Percentiles rank a stretch among this genome's conserved stretches.
Evolutionary conservation across 2,329 filamentous ascomycete genomes (phyloP).

Genomic region (Madurella fahalii): DNA sequence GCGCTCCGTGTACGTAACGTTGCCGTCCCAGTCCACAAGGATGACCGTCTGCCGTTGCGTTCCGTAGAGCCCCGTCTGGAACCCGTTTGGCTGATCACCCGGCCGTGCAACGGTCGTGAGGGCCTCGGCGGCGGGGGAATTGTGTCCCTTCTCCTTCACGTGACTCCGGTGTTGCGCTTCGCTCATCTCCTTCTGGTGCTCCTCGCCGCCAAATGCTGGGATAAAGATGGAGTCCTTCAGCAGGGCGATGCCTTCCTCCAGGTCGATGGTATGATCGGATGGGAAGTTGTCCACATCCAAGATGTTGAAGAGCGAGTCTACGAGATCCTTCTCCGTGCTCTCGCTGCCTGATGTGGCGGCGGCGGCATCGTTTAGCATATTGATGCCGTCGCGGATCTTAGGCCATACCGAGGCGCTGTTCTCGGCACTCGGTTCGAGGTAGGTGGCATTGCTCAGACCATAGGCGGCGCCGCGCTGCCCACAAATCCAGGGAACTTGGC

Average conservation of each 20-base stretch:
- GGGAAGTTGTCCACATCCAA: conserved; percentile 57
- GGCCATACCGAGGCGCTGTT: conserved; percentile 43
- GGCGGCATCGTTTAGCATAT: conserved; percentile 42
- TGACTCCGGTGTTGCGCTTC: conserved; percentile 32
- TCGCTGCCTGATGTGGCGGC: conserved; percentile 36
- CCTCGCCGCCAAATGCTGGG: conserved; percentile 50
- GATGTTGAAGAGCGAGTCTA: conserved; percentile 49
- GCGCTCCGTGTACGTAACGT: conserved; percentile 56
- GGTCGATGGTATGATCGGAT: conserved; percentile 38
- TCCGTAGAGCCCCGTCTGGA: conserved; percentile 59
- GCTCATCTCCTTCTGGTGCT: conserved; percentile 43
- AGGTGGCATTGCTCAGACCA: conserved; percentile 61
- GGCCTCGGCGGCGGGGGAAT: conserved; percentile 33
- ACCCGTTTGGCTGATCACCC: conserved; percentile 35
- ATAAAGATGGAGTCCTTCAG: conserved; percentile 61
- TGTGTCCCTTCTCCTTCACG: conserved; percentile 32
- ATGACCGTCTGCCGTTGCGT: conserved; percentile 62
- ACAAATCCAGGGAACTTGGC: conserved; percentile 56
- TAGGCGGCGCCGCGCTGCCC: conserved; percentile 49
- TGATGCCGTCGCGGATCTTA: conserved; percentile 53
- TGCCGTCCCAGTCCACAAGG: conserved; percentile 59
- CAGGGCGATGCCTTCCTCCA: conserved; percentile 50
- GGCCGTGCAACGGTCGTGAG: conserved; percentile 36
- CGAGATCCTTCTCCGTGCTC: conserved; percentile 44
- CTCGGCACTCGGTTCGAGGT: conserved; percentile 42